Base-by-base conservation (phyloP, 2,329 filamentous ascomycete species). In the Emmonsiellopsis sp. region DNA sequence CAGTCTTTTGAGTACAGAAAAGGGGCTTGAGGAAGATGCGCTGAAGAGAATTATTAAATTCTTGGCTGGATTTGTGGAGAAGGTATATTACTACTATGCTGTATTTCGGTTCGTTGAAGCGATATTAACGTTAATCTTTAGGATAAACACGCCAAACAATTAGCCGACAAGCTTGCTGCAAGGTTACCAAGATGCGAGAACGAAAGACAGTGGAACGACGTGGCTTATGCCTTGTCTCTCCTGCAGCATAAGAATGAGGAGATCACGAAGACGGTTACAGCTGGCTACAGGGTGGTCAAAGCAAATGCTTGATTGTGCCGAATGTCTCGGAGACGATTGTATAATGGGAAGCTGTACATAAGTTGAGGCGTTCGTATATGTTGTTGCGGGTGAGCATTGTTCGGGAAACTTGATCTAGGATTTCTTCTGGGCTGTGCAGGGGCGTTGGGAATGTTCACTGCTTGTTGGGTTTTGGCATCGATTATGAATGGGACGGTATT, bases 111-210 rank as follows among this genome's bases (percentile, higher is more conserved):
- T 10, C 38, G 5, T 32, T 51, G 13, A 16, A 42, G 43, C 40
- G 31, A 52, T 46, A 7, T 45, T 52, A 30, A 50, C 16, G 11
- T 38, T 37, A 7, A 4, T 38, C 41, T 51, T 31, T 59, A 95
- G 91, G 93, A 98, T 71, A 96, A 96, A 75, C 93, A 98, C 66
- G 91, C 93, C 49, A 93, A 90, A 64, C 92, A 98, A 68, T 79
- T 98, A 31, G 85, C 93, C 0, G 86, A 92, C 57, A 98, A 98
- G 71, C 78, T 98, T 57, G 91, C 93, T 1, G 90, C 91, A 5
- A 81, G 93, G 59, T 78, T 98, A 44, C 78, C 81, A 1, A 81
- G 92, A 46, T 96, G 91, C 65, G 91, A 96, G 67, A 95, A 81
- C 47, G 92, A 98, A 73, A 79, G 91, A 58, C 91, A 97, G 68